Evolutionary conservation across 2,329 filamentous ascomycete genomes (phyloP).

Genomic region (Aureobasidium sp.): DNA sequence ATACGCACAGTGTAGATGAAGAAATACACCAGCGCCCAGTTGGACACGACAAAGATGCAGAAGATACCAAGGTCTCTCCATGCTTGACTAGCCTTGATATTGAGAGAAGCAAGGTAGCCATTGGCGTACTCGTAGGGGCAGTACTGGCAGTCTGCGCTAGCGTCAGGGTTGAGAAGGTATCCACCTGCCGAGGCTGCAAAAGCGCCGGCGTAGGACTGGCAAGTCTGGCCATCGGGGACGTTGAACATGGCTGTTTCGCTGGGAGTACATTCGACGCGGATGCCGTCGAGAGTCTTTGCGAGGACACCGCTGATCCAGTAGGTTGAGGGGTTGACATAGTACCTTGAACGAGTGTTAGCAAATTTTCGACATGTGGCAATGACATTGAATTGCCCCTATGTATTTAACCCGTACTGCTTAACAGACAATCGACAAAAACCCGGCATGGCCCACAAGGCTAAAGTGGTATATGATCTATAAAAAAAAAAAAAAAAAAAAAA

Average conservation of each 20-base stretch:
- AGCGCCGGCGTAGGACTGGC: slow-evolving; percentile 54
- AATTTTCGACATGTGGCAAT: background rate
- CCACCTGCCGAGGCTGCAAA: slow-evolving; percentile 53
- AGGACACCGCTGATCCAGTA: slow-evolving; percentile 69
- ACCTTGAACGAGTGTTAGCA: background rate
- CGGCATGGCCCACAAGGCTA: too few species aligned
- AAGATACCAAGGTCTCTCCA: slow-evolving; percentile 71
- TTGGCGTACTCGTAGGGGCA: slow-evolving; percentile 60
- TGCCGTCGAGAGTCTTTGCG: slow-evolving; percentile 51
- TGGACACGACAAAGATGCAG: slow-evolving; percentile 61
- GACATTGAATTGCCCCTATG: too few species aligned
- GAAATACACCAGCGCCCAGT: slow-evolving; percentile 62
- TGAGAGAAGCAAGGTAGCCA: slow-evolving; percentile 58
- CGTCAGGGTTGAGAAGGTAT: slow-evolving; percentile 57
- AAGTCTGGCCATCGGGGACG: slow-evolving; percentile 58
- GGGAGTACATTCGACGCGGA: slow-evolving; percentile 38
- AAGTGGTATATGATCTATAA: too few species aligned
- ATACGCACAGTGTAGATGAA: slow-evolving; percentile 70
- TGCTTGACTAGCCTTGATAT: slow-evolving; percentile 53
- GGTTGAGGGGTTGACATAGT: slow-evolving; percentile 51
- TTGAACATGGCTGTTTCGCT: slow-evolving; percentile 60
- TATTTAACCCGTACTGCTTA: too few species aligned
- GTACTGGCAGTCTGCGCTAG: slow-evolving; percentile 57
- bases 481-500: too few species aligned
- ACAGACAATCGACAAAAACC: too few species aligned